These are phyloP conservation scores for Ramaria rubella DNA, from an alignment of 768 basidiomycete species.

Conservation along the genomic window DNA sequence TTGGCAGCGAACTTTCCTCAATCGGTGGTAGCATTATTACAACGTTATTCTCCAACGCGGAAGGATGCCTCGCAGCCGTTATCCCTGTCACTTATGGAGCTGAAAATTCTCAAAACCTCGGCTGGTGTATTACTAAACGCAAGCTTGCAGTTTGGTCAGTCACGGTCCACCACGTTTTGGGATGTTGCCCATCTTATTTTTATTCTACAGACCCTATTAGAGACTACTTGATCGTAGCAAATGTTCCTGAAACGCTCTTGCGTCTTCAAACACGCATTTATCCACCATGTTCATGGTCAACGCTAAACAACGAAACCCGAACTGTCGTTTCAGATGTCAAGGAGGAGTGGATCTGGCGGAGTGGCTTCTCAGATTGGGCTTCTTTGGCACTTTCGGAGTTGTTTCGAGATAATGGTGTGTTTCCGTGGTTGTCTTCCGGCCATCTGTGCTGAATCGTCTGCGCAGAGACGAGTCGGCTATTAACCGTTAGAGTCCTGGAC, in stretches of 20 bases:
- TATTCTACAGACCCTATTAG: constrained; percentile 57
- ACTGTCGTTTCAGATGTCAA: background rate
- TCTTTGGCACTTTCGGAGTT: constrained; percentile 10
- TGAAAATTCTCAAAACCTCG: constrained; percentile 69
- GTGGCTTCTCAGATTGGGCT: constrained; percentile 12
- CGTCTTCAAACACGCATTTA: constrained; percentile 64
- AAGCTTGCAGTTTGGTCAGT: constrained; percentile 67
- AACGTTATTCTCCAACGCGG: constrained; percentile 45
- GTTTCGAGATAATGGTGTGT: constrained; percentile 7
- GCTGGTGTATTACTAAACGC: constrained; percentile 77
- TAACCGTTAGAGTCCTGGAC: background rate
- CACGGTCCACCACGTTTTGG: background rate
- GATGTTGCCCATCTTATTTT: constrained; percentile 4
- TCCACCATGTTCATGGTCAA: constrained; percentile 63
- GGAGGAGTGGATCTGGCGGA: constrained; percentile 11
- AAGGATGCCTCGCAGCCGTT: constrained; percentile 25
- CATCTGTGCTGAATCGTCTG: background rate
- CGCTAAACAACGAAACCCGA: constrained; percentile 1
- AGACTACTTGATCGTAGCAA: constrained; percentile 57
- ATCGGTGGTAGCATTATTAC: constrained; percentile 56
- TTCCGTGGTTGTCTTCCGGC: background rate
- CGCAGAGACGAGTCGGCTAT: background rate
- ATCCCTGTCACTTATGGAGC: constrained; percentile 55
- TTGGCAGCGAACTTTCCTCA: constrained; percentile 68
- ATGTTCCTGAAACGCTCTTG: constrained; percentile 62